Evolutionary conservation across 2,329 filamentous ascomycete species (phyloP), one percentile per base, ranked within the genome.

Genomic region (Sphaerulina vaccinii): DNA sequence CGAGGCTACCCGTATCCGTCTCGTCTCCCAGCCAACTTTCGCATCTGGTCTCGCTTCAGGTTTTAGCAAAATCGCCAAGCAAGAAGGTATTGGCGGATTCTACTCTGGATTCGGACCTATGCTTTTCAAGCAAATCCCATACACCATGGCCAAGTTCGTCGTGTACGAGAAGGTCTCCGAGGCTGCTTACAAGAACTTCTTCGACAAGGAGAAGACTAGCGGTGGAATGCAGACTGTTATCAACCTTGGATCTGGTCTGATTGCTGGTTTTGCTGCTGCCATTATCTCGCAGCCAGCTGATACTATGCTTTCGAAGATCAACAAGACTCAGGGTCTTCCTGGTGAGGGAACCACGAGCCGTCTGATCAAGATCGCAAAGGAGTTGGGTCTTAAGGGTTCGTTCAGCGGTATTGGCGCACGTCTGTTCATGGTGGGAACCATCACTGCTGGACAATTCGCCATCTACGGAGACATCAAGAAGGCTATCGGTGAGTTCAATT

Each of bases 81-180:
- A 80, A 65, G 89, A 95, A 79, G 89, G 89, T 78, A 24, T 91
- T 58, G 86, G 86, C 70, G 88, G 87, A 70, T 91, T 95, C 82
- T 95, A 95, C 80, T 88, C 87, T 69, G 89, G 89, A 69, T 95
- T 95, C 79, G 90, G 90, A 58, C 88, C 87, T 65, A 90, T 91
- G 65, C 77, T 89, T 64, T 89, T 90, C 75, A 91, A 92, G 75
- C 88, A 93, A 80, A 85, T 95, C 65, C 89, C 89, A 61, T 95
- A 95, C 80, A 95, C 89, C 74, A 91, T 93, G 86, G 80, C 89
- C 82, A 95, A 95, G 81, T 95, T 95, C 79, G 89, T 92, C 75
- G 89, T 91, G 67, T 93, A 83, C 82, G 89, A 95, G 79, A 92
- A 92, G 82, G 87, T 90, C 66, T 78, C 84, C 66, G 89, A 93